phyloP scores from a whole-genome alignment of 2,329 filamentous ascomycete genomes.

The Venturia nashicola region DNA sequence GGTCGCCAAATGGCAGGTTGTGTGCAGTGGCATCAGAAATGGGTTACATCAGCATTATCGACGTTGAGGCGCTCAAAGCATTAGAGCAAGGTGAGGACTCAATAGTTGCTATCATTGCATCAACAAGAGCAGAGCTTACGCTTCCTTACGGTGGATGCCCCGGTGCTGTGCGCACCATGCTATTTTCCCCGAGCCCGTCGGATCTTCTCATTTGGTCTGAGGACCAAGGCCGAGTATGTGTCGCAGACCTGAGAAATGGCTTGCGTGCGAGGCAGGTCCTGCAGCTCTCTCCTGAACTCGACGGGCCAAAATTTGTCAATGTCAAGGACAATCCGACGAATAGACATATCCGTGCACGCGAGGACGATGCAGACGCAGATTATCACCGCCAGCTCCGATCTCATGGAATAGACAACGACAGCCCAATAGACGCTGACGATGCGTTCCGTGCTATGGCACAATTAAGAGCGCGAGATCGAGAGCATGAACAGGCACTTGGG shows the following conservation, averaged over 20 bases:
- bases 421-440: not conserved
- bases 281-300: slow-evolving; percentile 45
- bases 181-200: slow-evolving; percentile 80
- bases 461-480: not conserved
- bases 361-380: slow-evolving; percentile 22
- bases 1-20: slow-evolving; percentile 58
- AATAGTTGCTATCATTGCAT: slow-evolving; percentile 63
- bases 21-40: slow-evolving; percentile 71
- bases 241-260: slow-evolving; percentile 59
- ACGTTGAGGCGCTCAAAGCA: slow-evolving; percentile 36
- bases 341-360: not conserved
- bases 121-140: slow-evolving; percentile 55
- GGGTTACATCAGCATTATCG: slow-evolving; percentile 65
- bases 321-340: slow-evolving; percentile 35
- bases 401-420: slow-evolving; percentile 22
- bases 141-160: slow-evolving; percentile 28
- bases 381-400: slow-evolving; percentile 23
- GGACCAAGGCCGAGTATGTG: slow-evolving; percentile 62
- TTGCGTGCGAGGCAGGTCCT: slow-evolving; percentile 59
- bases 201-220: slow-evolving; percentile 92
- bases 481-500: not conserved
- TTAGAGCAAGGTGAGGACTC: slow-evolving; percentile 28
- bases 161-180: slow-evolving; percentile 81
- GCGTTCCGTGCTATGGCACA: slow-evolving; percentile 1
- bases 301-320: slow-evolving; percentile 43